A percentile compares a stretch with the other conserved stretches of the same genome.
Conservation (phyloP, 176 grass and related monocot genomes). For the Canna indica region DNA sequence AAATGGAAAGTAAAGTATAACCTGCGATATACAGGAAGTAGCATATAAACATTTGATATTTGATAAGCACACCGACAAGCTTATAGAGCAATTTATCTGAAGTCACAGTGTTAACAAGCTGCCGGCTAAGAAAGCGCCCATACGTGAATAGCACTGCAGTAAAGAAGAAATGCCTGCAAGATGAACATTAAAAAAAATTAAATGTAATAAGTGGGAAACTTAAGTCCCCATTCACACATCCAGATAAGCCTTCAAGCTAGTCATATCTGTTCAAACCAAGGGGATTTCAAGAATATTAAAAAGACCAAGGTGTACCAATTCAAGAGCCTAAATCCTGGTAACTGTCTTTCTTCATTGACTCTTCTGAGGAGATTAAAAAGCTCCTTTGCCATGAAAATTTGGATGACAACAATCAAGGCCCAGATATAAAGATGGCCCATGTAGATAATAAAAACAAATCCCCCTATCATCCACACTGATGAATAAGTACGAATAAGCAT, state of each 20-base stretch:
- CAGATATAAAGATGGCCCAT: conserved; percentile 98
- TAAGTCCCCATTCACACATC: not conserved
- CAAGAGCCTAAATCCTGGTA: conserved; percentile 89
- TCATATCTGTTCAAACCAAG: not conserved
- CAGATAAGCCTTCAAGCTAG: not conserved
- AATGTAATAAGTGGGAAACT: not conserved
- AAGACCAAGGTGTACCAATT: conserved; percentile 52
- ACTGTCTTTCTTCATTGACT: conserved; percentile 80
- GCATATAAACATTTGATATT: conserved; percentile 99
- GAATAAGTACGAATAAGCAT: conserved; percentile 99
- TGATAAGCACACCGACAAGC: conserved; percentile 75
- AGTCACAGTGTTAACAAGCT: conserved; percentile 86
- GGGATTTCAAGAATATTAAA: not conserved
- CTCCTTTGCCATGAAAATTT: conserved; percentile 94
- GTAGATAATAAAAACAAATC: conserved; percentile 66
- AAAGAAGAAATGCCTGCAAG: conserved; percentile 94
- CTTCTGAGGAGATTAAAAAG: conserved; percentile 89
- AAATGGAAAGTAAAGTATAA: conserved; percentile 26
- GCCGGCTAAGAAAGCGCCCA: conserved; percentile 88
- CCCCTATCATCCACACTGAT: conserved; percentile 87
- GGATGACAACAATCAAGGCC: conserved; percentile 94
- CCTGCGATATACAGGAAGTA: conserved; percentile 99
- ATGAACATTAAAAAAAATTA: conserved; percentile 2
- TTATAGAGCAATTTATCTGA: conserved; percentile 90
- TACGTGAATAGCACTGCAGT: conserved; percentile 96